Base-by-base conservation (phyloP, 1,284 basidiomycete genomes). In the Cutaneotrichosporon curvatum region DNA sequence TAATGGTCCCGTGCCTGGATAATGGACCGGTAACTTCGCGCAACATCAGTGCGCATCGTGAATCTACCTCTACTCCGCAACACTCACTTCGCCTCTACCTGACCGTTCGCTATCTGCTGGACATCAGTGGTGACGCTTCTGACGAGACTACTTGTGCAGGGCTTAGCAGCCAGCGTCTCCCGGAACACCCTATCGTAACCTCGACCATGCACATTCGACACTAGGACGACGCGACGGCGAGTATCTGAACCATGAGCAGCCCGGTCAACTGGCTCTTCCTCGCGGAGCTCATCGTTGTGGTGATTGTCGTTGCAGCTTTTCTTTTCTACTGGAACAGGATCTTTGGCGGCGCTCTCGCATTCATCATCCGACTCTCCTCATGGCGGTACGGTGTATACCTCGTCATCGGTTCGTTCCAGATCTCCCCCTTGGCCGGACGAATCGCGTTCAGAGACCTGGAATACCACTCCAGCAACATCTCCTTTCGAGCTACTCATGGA, bases 311-410 rank as follows among this genome's bases (percentile, higher is more conserved):
- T 23, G 56, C 69, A n/a, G 73, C 68, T 11, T 90, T 90, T 68
- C 78, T 88, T 53, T 92, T 94, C 77, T 92, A 85, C 73, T 88
- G 84, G 80, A 91, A 91, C 70, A 81, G 87, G 31, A 73, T 91
- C 39, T 67, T 90, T 48, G 87, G 81, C 10, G 79, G 78, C 46
- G 53, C 85, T 48, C 70, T 89, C 49, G 63, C 67, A 0, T 62
- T 59, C 34, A 35, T 63, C 25, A 58, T 73, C 34, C 63, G 73
- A 7, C 48, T 67, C 1, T 57, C 59, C 47, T 51, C 69, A 10
- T 73, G 74, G 71, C 60, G 67, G 35, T 53, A 60, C 47, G 63
- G 69, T 37, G 62, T 63, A 4, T 73, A 71, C 50, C 59, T 72
- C 22, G 48, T 55, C 21, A 67, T 72, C 33, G 69, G 87, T 16